phyloP scores from a whole-genome alignment of 2,329 filamentous ascomycete genomes.

The Fusarium brevicatenulatum region DNA sequence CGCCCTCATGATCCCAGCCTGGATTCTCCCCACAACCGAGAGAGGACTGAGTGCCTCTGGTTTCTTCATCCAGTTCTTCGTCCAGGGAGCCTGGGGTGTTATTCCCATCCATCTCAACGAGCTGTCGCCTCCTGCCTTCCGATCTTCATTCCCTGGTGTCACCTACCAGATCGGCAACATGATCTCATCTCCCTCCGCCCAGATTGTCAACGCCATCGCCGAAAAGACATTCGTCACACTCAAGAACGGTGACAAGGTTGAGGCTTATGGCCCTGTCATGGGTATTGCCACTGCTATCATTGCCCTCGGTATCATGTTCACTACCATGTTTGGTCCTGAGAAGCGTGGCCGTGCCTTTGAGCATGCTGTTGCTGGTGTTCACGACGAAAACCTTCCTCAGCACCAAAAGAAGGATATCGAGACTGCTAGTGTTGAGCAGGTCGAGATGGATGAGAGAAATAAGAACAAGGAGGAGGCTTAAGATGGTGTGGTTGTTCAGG shows the following conservation, averaged over 20 bases:
- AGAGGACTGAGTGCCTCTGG: conserved; percentile 68
- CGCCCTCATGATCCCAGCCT: conserved; percentile 72
- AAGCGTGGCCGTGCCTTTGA: conserved; percentile 78
- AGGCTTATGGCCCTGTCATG: conserved; percentile 81
- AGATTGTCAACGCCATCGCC: conserved; percentile 80
- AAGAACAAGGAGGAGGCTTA: conserved; percentile 23
- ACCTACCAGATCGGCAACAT: conserved; percentile 82
- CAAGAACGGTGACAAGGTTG: conserved; percentile 64
- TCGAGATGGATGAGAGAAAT: conserved; percentile 35
- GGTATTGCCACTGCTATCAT: conserved; percentile 81
- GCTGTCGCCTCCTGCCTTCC: conserved; percentile 74
- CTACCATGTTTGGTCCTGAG: conserved; percentile 77
- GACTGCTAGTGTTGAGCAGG: conserved; percentile 40
- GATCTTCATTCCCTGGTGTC: conserved; percentile 75
- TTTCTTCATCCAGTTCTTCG: conserved; percentile 77
- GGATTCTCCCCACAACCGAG: conserved; percentile 73
- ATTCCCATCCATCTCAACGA: conserved; percentile 81
- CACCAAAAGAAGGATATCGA: conserved; percentile 44
- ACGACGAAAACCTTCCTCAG: conserved; percentile 27
- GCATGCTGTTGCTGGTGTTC: conserved; percentile 56
- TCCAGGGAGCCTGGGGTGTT: conserved; percentile 73
- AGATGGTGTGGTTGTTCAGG: accelerated
- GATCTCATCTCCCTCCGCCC: conserved; percentile 76
- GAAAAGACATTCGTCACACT: conserved; percentile 69
- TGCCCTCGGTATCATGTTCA: conserved; percentile 73